Conservation (phyloP, 306 rosid genomes). For the Gillenia trifoliata region DNA sequence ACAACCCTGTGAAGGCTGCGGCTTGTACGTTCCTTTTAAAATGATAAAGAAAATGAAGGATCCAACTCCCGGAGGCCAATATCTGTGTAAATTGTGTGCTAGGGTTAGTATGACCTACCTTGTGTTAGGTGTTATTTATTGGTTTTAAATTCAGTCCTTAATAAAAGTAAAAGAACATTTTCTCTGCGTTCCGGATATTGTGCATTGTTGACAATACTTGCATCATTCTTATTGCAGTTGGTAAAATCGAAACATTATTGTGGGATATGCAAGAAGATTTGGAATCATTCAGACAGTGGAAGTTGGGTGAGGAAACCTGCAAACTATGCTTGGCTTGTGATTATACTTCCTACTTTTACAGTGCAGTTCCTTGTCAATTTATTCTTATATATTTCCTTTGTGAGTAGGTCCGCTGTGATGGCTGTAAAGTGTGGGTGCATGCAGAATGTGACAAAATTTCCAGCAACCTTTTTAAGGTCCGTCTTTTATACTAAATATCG, state of each 20-base stretch:
- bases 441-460: constrained; percentile 94
- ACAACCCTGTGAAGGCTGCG: constrained; percentile 79
- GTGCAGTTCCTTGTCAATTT: constrained; percentile 16
- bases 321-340: constrained; percentile 11
- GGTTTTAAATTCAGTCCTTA: constrained; percentile 12
- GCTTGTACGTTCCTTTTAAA: constrained; percentile 54
- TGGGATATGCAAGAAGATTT: constrained; percentile 95
- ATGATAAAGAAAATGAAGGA: constrained; percentile 50
- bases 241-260: constrained; percentile 84
- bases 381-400: constrained; percentile 16
- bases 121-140: constrained; percentile 13
- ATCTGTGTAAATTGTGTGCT: constrained; percentile 77
- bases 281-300: constrained; percentile 93
- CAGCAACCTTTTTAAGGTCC: constrained; percentile 77
- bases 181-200: not conserved
- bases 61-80: constrained; percentile 48
- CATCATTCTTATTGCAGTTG: constrained; percentile 47
- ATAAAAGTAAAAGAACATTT: not conserved
- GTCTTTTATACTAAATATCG: constrained; percentile 17
- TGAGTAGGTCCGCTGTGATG: constrained; percentile 94
- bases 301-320: constrained; percentile 81
- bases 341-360: constrained; percentile 6
- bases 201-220: constrained; percentile 19
- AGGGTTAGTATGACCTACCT: constrained; percentile 58
- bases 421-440: constrained; percentile 99